Percentiles rank a stretch among this genome's conserved stretches.
These are phyloP conservation scores for Hanseniaspora singularis DNA, from an alignment of 805 yeast genomes.

Conservation along the genomic window DNA sequence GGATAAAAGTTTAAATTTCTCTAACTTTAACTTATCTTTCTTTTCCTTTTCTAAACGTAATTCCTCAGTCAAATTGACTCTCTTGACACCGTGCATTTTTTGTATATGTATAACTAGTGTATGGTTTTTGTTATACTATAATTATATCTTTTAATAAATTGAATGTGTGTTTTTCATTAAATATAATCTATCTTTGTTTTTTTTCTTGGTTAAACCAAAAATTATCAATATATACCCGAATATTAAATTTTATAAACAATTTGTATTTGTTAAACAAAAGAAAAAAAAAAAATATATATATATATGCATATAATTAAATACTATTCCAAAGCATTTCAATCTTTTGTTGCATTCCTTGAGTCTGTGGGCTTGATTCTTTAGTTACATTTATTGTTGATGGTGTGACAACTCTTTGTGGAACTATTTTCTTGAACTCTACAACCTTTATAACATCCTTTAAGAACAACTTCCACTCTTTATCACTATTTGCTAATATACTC, in stretches of 20 bases:
- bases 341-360: conserved; percentile 16
- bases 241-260: too few species aligned
- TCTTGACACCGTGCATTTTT: conserved; percentile 59
- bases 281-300: neutral
- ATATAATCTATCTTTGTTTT: too few species aligned
- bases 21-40: conserved; percentile 52
- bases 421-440: conserved; percentile 17
- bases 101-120: neutral
- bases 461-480: conserved; percentile 26
- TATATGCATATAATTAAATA: too few species aligned
- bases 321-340: conserved; percentile 22
- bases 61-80: conserved; percentile 46
- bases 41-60: conserved; percentile 39
- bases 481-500: conserved; percentile 7
- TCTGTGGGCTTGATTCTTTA: conserved; percentile 10
- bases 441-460: conserved; percentile 22
- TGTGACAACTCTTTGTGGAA: conserved; percentile 12
- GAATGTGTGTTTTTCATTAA: neutral
- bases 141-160: too few species aligned
- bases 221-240: too few species aligned
- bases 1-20: conserved; percentile 33
- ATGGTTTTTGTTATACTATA: too few species aligned
- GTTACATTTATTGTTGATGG: neutral
- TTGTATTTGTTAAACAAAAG: neutral
- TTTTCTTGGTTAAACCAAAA: too few species aligned